Base-by-base conservation (phyloP, 2,329 filamentous ascomycete species). In the Colletotrichum incanum region DNA sequence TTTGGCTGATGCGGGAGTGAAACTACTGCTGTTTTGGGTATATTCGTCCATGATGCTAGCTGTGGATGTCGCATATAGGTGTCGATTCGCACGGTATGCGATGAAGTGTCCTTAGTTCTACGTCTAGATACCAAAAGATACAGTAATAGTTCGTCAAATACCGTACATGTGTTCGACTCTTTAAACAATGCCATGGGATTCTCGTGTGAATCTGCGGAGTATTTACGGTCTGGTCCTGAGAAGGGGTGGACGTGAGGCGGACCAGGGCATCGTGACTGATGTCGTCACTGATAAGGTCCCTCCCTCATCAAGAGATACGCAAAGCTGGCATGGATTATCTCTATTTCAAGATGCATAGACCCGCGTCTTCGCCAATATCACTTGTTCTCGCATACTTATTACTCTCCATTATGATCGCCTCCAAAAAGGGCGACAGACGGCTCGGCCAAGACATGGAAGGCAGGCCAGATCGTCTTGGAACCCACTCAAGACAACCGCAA, bases 211-310 rank as follows among this genome's bases (percentile, higher is more conserved):
- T 18, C 18, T 12, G 66, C 55, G 14, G 62, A 65, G 12, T 62
- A 75, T 31, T 76, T 75, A 34, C 60, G 64, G 9, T 23, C 54
- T 1, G 58, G 59, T 12, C 76, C 76, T 43, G 37, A 74, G 23
- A 68, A 75, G 31, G 49, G 23, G 5, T 50, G 49, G 8, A 16
- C 16, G 64, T 54, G 64, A 58, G 26, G 65, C 59, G 59, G 54
- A 71, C 63, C 74, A 70, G n/a, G 65, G 50, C 16, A 56, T 63
- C 58, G 62, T 73, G 28, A 59, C 67, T n/a, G 73, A 74, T 55
- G 77, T 78, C 72, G 72, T 81, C 20, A 76, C 80, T 73, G 79
- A 81, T 74, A 78, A 76, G 66, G 78, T 76, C 28, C 28, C 28
- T 31, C 28, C 7, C 71, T 23, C 45, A 9, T 23, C n/a, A 11